Evolutionary conservation across 441 rosid species (phyloP).

Genomic region (Euphorbia celastroides): DNA sequence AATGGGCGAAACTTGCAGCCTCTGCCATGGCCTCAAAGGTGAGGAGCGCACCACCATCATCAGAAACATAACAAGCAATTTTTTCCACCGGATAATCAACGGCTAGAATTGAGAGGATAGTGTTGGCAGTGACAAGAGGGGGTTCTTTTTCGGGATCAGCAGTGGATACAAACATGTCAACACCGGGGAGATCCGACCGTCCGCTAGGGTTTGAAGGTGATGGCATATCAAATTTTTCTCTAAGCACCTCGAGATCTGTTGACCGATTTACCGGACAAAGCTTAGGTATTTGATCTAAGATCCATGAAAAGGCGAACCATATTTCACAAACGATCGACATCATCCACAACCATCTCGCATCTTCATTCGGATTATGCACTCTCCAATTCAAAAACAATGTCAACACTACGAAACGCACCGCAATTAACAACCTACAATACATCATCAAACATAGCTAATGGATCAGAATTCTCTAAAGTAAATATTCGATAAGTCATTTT

Average conservation of each 20-base stretch:
- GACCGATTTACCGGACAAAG: slow-evolving; percentile 69
- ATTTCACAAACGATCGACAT: slow-evolving; percentile 77
- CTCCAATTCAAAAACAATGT: slow-evolving; percentile 80
- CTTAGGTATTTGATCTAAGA: slow-evolving; percentile 87
- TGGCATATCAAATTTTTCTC: slow-evolving; percentile 80
- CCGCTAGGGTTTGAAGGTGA: slow-evolving; percentile 85
- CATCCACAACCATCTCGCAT: slow-evolving; percentile 82
- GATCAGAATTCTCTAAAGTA: too few relatives aligned
- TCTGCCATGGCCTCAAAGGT: slow-evolving; percentile 97
- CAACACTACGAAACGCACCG: slow-evolving; percentile 50
- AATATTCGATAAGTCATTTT: too few relatives aligned
- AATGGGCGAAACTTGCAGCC: slow-evolving; percentile 80
- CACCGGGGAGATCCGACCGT: slow-evolving; percentile 81
- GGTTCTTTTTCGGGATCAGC: slow-evolving; percentile 97
- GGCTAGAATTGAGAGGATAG: slow-evolving; percentile 70
- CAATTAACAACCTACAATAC: slow-evolving; percentile 41
- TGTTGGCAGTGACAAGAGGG: slow-evolving; percentile 77
- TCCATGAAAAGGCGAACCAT: slow-evolving; percentile 95
- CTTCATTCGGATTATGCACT: slow-evolving; percentile 57
- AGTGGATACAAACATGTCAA: slow-evolving; percentile 78
- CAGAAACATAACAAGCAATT: slow-evolving; percentile 68
- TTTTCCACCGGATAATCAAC: slow-evolving; percentile 86
- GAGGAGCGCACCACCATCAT: slow-evolving; percentile 89
- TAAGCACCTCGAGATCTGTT: slow-evolving; percentile 69
- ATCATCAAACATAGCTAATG: too few relatives aligned